Base-by-base conservation (phyloP, 371 early-diverging fungal genomes). In the Saksenaea oblongispora region DNA sequence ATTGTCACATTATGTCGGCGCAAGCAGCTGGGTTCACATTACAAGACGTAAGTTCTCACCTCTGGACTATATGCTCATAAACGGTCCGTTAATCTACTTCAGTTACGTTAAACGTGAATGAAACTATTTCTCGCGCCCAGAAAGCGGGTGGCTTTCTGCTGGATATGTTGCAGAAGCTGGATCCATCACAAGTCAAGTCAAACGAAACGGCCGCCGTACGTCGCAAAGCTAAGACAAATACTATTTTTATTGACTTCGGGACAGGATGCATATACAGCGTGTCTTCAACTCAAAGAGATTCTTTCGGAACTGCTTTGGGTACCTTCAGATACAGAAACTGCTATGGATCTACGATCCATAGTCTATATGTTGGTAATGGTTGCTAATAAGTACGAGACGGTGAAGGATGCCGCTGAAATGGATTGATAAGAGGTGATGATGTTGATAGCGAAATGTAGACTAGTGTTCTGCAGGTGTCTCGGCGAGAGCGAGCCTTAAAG, bases 251-350 rank as follows among this genome's bases (percentile, higher is more conserved):
- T 8, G 10, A 22, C 28, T 13, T 59, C 7, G 31, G 31, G 22
- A 4, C 56, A 78, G 78, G 82, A 81, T 34, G 63, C 75, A 3
- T 78, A 81, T 37, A 35, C 61, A 13, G 79, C 76, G 59, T 81
- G 82, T 27, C 22, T 73, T 8, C 66, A 75, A 22, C 41, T 78
- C 18, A 72, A 62, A 28, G 78, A 78, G 2, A 73, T 66, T 54
- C 72, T 81, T 9, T 71, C 76, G 13, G 82, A 81, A 35, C 71
- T 76, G 31, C 65, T 81, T 26, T 81, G 82, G 82, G 63, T 71
- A 11, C 72, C 67, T 5, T 58, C 64, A 9, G 82, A 81, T 35
- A 61, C 62, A 18, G 82, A 81, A 13, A 62, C 59, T 10, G 69
- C 78, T 17, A 60, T 65, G 14, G 56, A 70, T 35, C 39, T 78